Percentiles rank a stretch among this genome's conserved stretches.
Evolutionary conservation across 2,329 filamentous ascomycete species (phyloP).

Genomic region (Claviceps paspali): DNA sequence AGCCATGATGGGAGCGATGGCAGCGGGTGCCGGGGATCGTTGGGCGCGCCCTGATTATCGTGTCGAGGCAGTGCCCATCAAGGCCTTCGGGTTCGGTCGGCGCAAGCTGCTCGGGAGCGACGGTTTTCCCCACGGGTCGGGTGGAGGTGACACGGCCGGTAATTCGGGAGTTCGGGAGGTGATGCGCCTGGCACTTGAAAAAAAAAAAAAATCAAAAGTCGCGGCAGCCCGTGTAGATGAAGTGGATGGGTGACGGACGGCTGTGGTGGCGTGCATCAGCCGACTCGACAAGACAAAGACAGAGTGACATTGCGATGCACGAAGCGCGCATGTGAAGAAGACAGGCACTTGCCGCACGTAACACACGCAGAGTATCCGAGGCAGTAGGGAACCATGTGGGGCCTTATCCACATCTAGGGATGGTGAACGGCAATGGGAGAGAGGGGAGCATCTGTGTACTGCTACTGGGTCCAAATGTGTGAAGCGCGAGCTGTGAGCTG

Average conservation of each 20-base stretch:
- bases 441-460: too few species aligned
- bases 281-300: too few species aligned
- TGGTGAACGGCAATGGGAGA: too few species aligned
- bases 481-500: too few species aligned
- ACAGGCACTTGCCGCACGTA: background rate
- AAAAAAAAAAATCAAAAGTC: too few species aligned
- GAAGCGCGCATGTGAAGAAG: conserved; percentile 5
- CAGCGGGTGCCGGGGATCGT: background rate
- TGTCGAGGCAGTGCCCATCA: background rate
- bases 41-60: background rate
- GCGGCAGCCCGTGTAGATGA: too few species aligned
- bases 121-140: background rate
- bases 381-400: too few species aligned
- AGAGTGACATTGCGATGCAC: background rate
- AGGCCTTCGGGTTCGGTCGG: background rate
- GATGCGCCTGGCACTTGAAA: background rate
- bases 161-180: background rate
- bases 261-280: conserved; percentile 1
- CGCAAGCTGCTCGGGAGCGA: background rate
- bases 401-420: too few species aligned
- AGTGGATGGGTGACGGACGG: background rate
- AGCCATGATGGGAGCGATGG: conserved; percentile 46
- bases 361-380: too few species aligned
- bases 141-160: background rate
- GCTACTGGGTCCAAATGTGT: too few species aligned